Evolutionary conservation across 306 rosid species (phyloP), one percentile per base, ranked within the genome.

Genomic region (Trichosanthes cucumerina): DNA sequence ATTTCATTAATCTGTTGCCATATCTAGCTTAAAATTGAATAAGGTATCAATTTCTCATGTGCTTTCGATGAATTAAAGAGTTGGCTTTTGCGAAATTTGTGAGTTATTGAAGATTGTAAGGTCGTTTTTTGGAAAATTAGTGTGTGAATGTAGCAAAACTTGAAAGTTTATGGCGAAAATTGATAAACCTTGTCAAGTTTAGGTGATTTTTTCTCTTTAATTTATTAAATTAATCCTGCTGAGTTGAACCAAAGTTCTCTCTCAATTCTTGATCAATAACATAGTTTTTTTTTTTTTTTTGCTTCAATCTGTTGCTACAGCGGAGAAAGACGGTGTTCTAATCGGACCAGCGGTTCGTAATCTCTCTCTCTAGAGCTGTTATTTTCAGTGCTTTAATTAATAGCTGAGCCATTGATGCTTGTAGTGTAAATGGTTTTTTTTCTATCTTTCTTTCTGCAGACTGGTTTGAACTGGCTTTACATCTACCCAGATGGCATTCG

Each of bases 301-400:
- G 16, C n/a, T 36, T 24, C 41, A 15, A 46, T 59, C 4, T 60
- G 43, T 50, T 46, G 23, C 10, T 23, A 31, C 82, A 85, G 88
- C 84, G 7, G 69, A 79, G 50, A 85, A 56, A 78, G 79, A 85
- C 21, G 86, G 86, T 9, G 41, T 80, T 23, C 79, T 79, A 2
- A 78, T 85, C 28, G 86, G 88, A 56, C 78, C 76, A 12, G 80
- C 79, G 84, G 88, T 85, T 23, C 24, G 36, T 64, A 19, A 2
- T 39, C 9, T 15, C 64, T 50, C 65, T 28, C 62, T 59, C 18
- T 79, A 15, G 31, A 76, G 38, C 34, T 76, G 36, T 23, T 14
- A 19, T 57, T 14, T 77, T 41, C 65, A 10, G 72, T 39, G 11
- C 16, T 15, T 43, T 13, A 47, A 68, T 41, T 41, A 70, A 12